phyloP scores from a whole-genome alignment of 1,139 yeast genomes.

The Yamadazyma triangularis region DNA sequence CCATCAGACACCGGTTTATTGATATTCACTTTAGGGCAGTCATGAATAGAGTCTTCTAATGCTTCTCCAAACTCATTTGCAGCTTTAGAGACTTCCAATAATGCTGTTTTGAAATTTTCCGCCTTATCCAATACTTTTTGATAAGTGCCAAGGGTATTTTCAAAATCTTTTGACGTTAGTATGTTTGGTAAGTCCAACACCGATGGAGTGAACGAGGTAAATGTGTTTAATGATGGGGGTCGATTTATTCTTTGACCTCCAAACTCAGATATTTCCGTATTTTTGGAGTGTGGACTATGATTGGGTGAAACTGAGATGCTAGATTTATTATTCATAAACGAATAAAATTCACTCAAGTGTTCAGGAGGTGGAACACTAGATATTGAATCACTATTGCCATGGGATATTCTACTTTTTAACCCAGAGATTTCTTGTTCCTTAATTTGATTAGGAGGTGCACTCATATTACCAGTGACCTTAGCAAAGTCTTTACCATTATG shows the following conservation, averaged over 20 bases:
- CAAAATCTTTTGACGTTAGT: conserved; percentile 56
- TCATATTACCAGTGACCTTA: not conserved
- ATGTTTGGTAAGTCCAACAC: conserved; percentile 56
- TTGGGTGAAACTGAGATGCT: conserved; percentile 10
- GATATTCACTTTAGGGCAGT: conserved; percentile 65
- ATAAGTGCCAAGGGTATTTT: conserved; percentile 44
- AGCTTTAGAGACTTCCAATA: conserved; percentile 50
- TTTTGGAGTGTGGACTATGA: conserved; percentile 10
- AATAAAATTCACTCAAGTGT: conserved; percentile 54
- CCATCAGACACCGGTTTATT: conserved; percentile 63
- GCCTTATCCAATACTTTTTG: conserved; percentile 49
- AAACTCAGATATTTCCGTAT: conserved; percentile 6
- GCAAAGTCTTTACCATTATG: too few species aligned
- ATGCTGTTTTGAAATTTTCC: conserved; percentile 43
- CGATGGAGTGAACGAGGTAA: conserved; percentile 46
- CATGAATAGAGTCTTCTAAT: conserved; percentile 47
- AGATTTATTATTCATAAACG: conserved; percentile 34
- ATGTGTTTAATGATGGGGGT: conserved; percentile 30
- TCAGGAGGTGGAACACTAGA: conserved; percentile 28
- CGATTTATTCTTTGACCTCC: conserved; percentile 11
- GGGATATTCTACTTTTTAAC: not conserved
- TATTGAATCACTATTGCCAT: not conserved
- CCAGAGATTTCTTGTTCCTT: not conserved
- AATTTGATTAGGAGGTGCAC: not conserved
- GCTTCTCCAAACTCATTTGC: conserved; percentile 75